Evolutionary conservation across 768 basidiomycete species (phyloP), one percentile per base, ranked within the genome.

Genomic region (Panellus pusillus): DNA sequence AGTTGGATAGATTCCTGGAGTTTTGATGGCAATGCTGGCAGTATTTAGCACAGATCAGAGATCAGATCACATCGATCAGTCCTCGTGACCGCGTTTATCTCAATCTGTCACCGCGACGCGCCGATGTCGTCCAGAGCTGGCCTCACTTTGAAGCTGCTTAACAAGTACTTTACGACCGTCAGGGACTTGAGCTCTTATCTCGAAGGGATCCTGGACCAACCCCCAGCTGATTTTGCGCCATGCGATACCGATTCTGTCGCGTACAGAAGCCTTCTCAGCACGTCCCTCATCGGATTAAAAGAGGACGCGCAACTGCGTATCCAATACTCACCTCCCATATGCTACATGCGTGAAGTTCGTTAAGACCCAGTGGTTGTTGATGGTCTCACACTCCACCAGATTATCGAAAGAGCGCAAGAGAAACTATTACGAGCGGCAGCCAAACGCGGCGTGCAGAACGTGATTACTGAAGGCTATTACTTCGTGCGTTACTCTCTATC

Each of bases 391-490:
- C 32, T 18, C 32, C 36, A 28, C 41, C 43, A 90, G 88, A 65
- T 88, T 15, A 76, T 89, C 44, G 81, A 87, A 50, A 74, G 73
- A 54, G 83, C 81, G 4, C 85, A 87, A 61, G 77, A 76, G 50
- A 74, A 70, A 35, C 66, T 89, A 8, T 78, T 89, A 44, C 65
- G 65, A 43, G 73, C 65, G 20, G 37, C 37, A 9, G 42, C 6
- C 3, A 52, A 44, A 42, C 69, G 67, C 35, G 71, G 71, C 29
- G 67, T 75, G 14, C 70, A 73, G 1, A 87, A 90, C 61, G 73
- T 91, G 1, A 78, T 92, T 28, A 84, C 84, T 0, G 58, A 74
- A 12, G 90, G 90, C 2, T 91, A 89, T 66, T 73, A 79, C 28
- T 68, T 78, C 47, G 87, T 84, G 61, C 54, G 78, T 65, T n/a